phyloP scores from a whole-genome alignment of 2,329 filamentous ascomycete species.

The Claviceps citrina region DNA sequence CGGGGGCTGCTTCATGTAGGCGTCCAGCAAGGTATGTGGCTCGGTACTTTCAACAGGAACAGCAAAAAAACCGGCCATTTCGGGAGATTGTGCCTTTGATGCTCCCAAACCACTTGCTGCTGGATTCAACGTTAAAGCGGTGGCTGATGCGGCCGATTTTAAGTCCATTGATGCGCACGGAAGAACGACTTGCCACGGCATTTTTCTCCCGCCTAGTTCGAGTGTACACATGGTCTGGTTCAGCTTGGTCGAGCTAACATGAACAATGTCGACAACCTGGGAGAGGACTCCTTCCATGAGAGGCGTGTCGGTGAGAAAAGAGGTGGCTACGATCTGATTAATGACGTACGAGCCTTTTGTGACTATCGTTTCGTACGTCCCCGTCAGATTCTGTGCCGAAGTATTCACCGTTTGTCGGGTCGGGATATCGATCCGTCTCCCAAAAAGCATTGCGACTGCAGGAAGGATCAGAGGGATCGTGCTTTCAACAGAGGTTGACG shows the following conservation, averaged over 20 bases:
- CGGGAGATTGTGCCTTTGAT: background rate
- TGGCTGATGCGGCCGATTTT: background rate
- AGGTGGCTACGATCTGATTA: slow-evolving; percentile 8
- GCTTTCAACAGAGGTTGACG: slow-evolving; percentile 5
- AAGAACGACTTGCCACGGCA: slow-evolving; percentile 7
- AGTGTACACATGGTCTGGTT: slow-evolving; percentile 10
- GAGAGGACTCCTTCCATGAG: slow-evolving; percentile 10
- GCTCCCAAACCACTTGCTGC: background rate
- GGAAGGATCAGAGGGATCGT: slow-evolving; percentile 12
- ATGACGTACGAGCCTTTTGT: slow-evolving; percentile 10
- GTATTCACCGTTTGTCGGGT: background rate
- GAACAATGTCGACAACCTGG: slow-evolving; percentile 11
- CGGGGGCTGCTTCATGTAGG: background rate
- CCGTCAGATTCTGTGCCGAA: slow-evolving; percentile 2
- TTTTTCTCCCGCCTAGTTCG: slow-evolving; percentile 5
- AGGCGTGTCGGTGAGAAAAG: slow-evolving; percentile 3
- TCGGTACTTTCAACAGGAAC: background rate
- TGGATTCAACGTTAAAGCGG: slow-evolving; percentile 4
- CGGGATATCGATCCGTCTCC: slow-evolving; percentile 4
- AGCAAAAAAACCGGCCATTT: background rate
- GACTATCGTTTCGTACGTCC: slow-evolving; percentile 8
- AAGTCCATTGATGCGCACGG: slow-evolving; percentile 8
- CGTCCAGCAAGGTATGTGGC: background rate
- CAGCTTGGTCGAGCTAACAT: slow-evolving; percentile 8
- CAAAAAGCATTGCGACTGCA: slow-evolving; percentile 10